phyloP scores from a whole-genome alignment of 805 yeast genomes.

The Kluyveromyces lactis region DNA sequence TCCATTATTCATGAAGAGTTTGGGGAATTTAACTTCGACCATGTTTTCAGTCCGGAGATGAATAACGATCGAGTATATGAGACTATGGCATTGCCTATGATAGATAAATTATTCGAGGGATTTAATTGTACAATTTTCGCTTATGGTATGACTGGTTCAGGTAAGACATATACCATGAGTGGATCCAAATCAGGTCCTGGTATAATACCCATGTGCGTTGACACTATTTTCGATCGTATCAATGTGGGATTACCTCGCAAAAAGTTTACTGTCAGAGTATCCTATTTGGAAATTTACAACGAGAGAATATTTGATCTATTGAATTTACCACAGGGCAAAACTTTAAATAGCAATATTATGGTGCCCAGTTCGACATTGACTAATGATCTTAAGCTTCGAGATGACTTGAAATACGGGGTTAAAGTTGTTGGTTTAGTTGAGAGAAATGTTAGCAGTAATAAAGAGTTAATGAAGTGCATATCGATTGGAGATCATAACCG shows the following conservation, averaged over 20 bases:
- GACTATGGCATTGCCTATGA: constrained; percentile 44
- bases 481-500: constrained; percentile 65
- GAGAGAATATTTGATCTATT: constrained; percentile 78
- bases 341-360: not conserved
- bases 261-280: constrained; percentile 44
- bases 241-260: constrained; percentile 19
- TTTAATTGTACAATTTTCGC: constrained; percentile 88
- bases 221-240: constrained; percentile 39
- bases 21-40: constrained; percentile 67
- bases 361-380: constrained; percentile 13
- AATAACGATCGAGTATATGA: constrained; percentile 56
- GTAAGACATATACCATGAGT: constrained; percentile 82
- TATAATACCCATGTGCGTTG: constrained; percentile 59
- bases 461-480: constrained; percentile 54
- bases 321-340: constrained; percentile 14
- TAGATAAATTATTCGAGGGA: constrained; percentile 54
- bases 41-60: constrained; percentile 55
- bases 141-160: constrained; percentile 92
- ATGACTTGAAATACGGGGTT: constrained; percentile 65
- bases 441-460: constrained; percentile 44
- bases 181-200: constrained; percentile 61
- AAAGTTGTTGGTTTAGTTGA: constrained; percentile 67
- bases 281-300: constrained; percentile 81
- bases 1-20: constrained; percentile 47
- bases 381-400: constrained; percentile 67